Evolutionary conservation across 306 rosid genomes (phyloP), one percentile per base, ranked within the genome.

Genomic region (Argentina anserina): DNA sequence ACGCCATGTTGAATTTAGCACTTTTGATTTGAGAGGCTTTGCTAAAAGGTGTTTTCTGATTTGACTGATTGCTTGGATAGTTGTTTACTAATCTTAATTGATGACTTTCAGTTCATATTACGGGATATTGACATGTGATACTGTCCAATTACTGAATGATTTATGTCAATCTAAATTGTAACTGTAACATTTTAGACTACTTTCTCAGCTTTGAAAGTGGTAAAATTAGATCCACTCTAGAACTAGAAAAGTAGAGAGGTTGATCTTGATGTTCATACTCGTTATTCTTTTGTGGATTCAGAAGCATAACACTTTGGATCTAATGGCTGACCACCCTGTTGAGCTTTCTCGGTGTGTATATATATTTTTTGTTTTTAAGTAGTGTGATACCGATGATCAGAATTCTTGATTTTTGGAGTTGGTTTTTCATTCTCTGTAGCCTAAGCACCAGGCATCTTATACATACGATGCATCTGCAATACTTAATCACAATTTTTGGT

Each of bases 391-490:
- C 11, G 41, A 3, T 63, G 26, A 8, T 18, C 53, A 9, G 20
- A 43, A 23, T 70, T n/a, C 65, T 36, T 52, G 59, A 37, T 52
- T 7, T 70, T 12, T 26, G 17, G 13, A 21, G 39, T 46, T 25
- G 56, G 45, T 34, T 23, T 29, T 36, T 60, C 50, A 13, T 70
- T 50, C 9, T 37, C 39, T 36, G 69, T 25, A 43, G 47, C 39
- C 14, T 41, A 2, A 55, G 52, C 65, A 64, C 14, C 31, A 55
- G 60, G 50, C 73, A 34, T 75, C 21, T 17, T 33, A 46, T 39
- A 29, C 37, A 61, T 73, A 28, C 79, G 43, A 15, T 62, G 80
- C 25, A 77, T 58, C 73, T 80, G 28, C 21, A 21, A 36, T 63
- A 62, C 45, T 37, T 37, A 7, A 67, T 60, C n/a, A 49, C 17